Conservation (phyloP, 78 protist species). For the Dictyostelium capitatum region DNA sequence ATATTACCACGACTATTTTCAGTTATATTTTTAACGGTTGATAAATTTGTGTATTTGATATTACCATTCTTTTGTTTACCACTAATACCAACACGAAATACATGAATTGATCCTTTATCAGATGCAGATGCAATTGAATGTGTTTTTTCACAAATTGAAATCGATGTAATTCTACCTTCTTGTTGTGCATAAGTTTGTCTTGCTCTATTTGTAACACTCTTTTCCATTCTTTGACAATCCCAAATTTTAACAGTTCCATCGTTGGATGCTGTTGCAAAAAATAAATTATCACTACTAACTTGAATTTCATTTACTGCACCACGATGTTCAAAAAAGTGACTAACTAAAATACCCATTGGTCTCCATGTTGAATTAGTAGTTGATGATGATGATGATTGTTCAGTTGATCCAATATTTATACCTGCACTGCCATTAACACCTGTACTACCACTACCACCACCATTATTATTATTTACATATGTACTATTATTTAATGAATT, state of each 20-base stretch:
- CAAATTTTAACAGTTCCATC: constrained; percentile 91
- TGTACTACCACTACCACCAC: neutral
- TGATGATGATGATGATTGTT: neutral
- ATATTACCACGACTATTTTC: constrained; percentile 58
- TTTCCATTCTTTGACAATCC: constrained; percentile 85
- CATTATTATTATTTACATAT: neutral
- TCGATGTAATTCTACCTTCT: constrained; percentile 79
- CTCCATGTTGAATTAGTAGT: constrained; percentile 50
- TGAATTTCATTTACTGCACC: constrained; percentile 83
- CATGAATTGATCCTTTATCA: constrained; percentile 80
- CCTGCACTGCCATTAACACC: neutral
- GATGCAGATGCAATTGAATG: constrained; percentile 76
- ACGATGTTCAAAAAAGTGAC: constrained; percentile 87
- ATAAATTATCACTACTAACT: constrained; percentile 83
- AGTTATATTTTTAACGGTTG: constrained; percentile 48
- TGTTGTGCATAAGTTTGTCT: constrained; percentile 79
- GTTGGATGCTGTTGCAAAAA: constrained; percentile 86
- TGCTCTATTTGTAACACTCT: constrained; percentile 83
- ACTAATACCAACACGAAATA: constrained; percentile 72
- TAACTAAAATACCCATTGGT: constrained; percentile 82
- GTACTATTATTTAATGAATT: neutral
- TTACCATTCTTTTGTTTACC: constrained; percentile 71
- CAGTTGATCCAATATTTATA: neutral
- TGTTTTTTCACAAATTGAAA: constrained; percentile 79
- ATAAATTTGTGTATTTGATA: constrained; percentile 61